phyloP scores from a whole-genome alignment of 768 basidiomycete genomes.

The Pulveroboletus sp. region DNA sequence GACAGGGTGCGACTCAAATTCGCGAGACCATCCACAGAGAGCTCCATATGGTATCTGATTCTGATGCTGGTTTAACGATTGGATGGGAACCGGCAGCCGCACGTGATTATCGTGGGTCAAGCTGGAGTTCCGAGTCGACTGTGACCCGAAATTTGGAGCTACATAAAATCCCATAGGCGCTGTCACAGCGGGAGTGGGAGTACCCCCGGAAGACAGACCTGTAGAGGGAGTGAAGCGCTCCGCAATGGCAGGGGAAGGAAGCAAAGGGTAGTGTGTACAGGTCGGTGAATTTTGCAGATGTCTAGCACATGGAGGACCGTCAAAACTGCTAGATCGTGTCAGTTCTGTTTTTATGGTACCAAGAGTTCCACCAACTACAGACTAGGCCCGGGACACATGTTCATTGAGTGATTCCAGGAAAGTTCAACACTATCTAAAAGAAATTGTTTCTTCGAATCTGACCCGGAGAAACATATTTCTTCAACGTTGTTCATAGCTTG shows the following conservation, averaged over 20 bases:
- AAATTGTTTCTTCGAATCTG: not conserved
- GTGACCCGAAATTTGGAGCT: not conserved
- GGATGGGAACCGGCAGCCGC: not conserved
- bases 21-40: not conserved
- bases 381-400: not conserved
- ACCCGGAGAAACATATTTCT: not conserved
- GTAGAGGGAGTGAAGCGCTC: not conserved
- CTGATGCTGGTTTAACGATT: not conserved
- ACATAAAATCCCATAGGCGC: not conserved
- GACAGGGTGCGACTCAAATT: not conserved
- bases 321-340: not conserved
- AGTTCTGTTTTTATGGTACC: not conserved
- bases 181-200: not conserved
- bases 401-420: not conserved
- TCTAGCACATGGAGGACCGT: not conserved
- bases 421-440: not conserved
- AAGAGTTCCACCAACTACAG: constrained; percentile 1
- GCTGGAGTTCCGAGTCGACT: not conserved
- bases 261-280: not conserved
- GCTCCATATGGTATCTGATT: not conserved
- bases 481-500: not conserved
- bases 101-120: not conserved
- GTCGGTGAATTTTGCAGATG: not conserved
- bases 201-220: not conserved
- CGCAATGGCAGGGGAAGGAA: not conserved